Base-by-base conservation (phyloP, 495 filamentous ascomycete species). In the Xylaria venustula region DNA sequence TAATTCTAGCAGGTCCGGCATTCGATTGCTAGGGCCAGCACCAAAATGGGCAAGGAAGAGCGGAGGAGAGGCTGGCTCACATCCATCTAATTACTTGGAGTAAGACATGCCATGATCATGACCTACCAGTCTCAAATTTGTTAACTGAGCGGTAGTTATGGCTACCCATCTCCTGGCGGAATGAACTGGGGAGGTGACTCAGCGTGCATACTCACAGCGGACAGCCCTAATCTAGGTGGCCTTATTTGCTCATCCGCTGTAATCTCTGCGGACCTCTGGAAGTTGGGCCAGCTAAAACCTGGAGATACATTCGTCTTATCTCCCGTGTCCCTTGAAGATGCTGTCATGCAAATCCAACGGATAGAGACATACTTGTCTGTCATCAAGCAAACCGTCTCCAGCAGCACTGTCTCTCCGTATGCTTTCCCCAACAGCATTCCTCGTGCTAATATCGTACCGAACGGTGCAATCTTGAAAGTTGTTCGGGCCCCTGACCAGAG, bases 161-260 rank as follows among this genome's bases (percentile, higher is more conserved):
- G 82, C 7, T 87, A 87, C 67, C 76, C 79, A 1, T 50, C 47
- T 30, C 73, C 76, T 1, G 82, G 83, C 1, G 73, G 77, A 0
- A 54, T 86, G 14, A 86, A 85, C 61, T 87, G 79, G 78, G 84
- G 81, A 0, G 84, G 84, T 3, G 83, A 86, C 54, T 79, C 81
- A 47, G 75, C 81, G 7, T 81, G 80, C 28, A 83, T 88, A 36
- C 83, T 88, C 52, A 77, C 84, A 0, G 74, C 80, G 20, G 83
- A 87, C 67, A 75, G 75, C 28, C 84, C 85, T 3, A 81, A 86
- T 52, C 78, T 87, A 37, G 85, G 85, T 15, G 84, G 84, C 1
- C 85, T 88, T 53, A 65, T 86, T 0, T 83, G 75, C 23, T 79
- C 72, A 8, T 80, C 78, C 3, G 86, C 83, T 0, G 75, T 85